Evolutionary conservation across 306 rosid genomes (phyloP), one percentile per base, ranked within the genome.

Genomic region (Sechiopsis laciniata): DNA sequence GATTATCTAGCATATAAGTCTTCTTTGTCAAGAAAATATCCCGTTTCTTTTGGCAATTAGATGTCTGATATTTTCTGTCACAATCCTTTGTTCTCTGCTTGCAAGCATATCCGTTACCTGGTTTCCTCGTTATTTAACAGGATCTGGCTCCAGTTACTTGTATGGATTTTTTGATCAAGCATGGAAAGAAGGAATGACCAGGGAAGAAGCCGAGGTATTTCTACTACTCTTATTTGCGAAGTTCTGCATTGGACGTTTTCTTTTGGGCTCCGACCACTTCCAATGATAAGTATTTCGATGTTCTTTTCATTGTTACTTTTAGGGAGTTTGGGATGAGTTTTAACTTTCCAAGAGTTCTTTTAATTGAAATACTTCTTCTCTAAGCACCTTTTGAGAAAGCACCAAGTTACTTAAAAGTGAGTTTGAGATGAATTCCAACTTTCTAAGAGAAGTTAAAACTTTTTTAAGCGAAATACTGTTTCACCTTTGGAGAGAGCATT

Each of bases 101-200:
- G 54, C 73, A 21, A 48, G 21, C 19, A 19, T 56, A 52, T 13
- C 54, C 20, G 2, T 73, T 6, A 37, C 67, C 35, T 26, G 55
- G 67, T 75, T 32, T 20, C 54, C 58, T 46, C 32, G 8, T 69
- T 75, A 69, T 78, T 48, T 68, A 51, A 26, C 84, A 95, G 99
- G 99, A 71, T 95, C 99, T 78, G 99, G 99, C 63, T 95, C 97
- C 75, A 95, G 97, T 84, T 95, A 91, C 81, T 81, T 95, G 82
- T 95, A 91, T 77, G 99, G 97, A 3, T 95, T 95, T 83, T 91
- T 88, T 55, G 99, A 91, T 75, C 97, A 95, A 80, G 99, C 88
- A 20, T 95, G 99, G 99, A 91, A 72, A 84, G 97, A 95, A 57
- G 99, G 95, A 81, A 91, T 89, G 99, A 95, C 91, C 75, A 89